phyloP scores from a whole-genome alignment of 441 rosid species.

The Populus trichocarpa region DNA sequence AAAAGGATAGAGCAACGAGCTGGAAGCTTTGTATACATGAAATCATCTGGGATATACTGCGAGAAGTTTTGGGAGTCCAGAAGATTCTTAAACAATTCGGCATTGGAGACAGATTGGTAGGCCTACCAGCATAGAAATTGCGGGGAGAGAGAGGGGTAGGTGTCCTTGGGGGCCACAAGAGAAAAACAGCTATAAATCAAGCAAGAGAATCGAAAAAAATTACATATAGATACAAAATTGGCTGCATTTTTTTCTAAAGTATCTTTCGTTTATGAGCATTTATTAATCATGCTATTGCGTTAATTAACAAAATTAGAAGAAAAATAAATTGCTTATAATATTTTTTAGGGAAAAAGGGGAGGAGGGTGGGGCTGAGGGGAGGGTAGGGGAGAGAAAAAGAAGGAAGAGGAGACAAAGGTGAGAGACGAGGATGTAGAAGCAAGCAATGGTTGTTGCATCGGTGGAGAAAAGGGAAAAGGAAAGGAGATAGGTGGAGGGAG shows the following conservation, averaged over 20 bases:
- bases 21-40: background rate
- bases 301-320: background rate
- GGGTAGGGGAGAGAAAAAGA: too few relatives aligned
- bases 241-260: background rate
- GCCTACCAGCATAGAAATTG: background rate
- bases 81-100: slow-evolving; percentile 6
- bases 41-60: background rate
- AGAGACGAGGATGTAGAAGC: too few relatives aligned
- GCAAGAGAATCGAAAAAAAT: background rate
- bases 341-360: too few relatives aligned
- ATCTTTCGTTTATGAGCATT: background rate
- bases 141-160: background rate
- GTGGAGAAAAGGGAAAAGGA: too few relatives aligned
- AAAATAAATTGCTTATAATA: too few relatives aligned
- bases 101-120: too few relatives aligned
- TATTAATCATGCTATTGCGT: background rate
- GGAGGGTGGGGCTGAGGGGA: too few relatives aligned
- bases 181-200: background rate
- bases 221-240: too few relatives aligned
- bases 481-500: too few relatives aligned
- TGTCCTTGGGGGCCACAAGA: background rate
- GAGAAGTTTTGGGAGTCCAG: background rate
- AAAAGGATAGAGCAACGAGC: background rate
- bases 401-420: too few relatives aligned
- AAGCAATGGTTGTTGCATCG: too few relatives aligned